phyloP scores from a whole-genome alignment of 345 rosid species.

The Raphanus raphanistrum region DNA sequence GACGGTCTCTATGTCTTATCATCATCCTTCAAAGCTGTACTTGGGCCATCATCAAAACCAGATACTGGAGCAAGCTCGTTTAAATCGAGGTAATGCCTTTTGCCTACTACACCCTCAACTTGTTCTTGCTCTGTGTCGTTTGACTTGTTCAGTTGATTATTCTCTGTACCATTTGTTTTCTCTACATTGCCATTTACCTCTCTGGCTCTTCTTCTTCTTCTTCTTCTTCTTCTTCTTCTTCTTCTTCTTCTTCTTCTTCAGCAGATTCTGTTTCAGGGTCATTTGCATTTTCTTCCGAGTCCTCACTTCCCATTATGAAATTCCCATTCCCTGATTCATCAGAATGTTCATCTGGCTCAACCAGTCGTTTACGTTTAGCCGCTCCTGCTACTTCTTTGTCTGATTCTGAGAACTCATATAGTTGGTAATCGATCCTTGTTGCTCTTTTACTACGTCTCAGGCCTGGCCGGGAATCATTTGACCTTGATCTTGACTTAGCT shows the following conservation, averaged over 20 bases:
- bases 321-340: slow-evolving; percentile 63
- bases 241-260: slow-evolving; percentile 27
- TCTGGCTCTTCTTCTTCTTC: background rate
- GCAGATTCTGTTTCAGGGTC: slow-evolving; percentile 52
- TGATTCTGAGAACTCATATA: slow-evolving; percentile 75
- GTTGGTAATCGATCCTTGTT: slow-evolving; percentile 67
- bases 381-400: slow-evolving; percentile 63
- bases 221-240: slow-evolving; percentile 33
- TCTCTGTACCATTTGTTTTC: slow-evolving; percentile 42
- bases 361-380: slow-evolving; percentile 59
- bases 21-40: slow-evolving; percentile 61
- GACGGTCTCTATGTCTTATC: slow-evolving; percentile 18
- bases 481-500: slow-evolving; percentile 73
- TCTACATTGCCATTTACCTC: slow-evolving; percentile 43
- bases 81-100: slow-evolving; percentile 80
- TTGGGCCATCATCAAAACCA: slow-evolving; percentile 81
- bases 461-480: slow-evolving; percentile 65
- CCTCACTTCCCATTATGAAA: slow-evolving; percentile 61
- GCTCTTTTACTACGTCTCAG: slow-evolving; percentile 91
- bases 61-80: slow-evolving; percentile 92
- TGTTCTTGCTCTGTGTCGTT: slow-evolving; percentile 59
- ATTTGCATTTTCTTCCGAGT: slow-evolving; percentile 55
- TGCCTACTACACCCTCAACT: slow-evolving; percentile 48
- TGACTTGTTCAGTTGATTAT: slow-evolving; percentile 48
- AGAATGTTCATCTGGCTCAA: slow-evolving; percentile 56